phyloP scores from a whole-genome alignment of 1,284 basidiomycete genomes.

The Pyrrhoderma noxium region DNA sequence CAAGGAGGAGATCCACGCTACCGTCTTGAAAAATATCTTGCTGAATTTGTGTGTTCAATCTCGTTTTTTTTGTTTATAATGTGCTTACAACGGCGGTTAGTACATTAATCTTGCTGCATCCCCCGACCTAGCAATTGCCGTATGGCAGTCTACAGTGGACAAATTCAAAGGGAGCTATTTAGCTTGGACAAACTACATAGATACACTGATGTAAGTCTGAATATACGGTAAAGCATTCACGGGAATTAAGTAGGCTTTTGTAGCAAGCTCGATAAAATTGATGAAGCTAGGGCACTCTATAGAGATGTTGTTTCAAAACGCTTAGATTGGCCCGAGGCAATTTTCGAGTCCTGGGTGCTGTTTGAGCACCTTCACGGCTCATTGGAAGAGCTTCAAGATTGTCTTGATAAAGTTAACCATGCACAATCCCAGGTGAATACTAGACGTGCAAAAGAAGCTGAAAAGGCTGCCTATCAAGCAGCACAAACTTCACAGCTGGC shows the following conservation, averaged over 20 bases:
- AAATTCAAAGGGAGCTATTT: slow-evolving; percentile 64
- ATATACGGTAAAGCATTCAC: too few relatives aligned
- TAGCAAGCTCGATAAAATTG: slow-evolving; percentile 52
- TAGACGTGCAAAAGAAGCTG: slow-evolving; percentile 64
- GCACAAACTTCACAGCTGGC: slow-evolving; percentile 45
- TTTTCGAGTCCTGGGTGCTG: slow-evolving; percentile 81
- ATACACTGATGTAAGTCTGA: slow-evolving; percentile 60
- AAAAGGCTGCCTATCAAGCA: slow-evolving; percentile 45
- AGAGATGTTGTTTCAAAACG: slow-evolving; percentile 56
- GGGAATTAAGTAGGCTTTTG: neutral
- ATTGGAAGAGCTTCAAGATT: slow-evolving; percentile 60
- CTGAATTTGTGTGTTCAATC: slow-evolving; percentile 53
- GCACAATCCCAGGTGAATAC: slow-evolving; percentile 56
- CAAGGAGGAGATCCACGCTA: slow-evolving; percentile 49
- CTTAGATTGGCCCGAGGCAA: slow-evolving; percentile 87
- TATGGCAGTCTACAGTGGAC: slow-evolving; percentile 59
- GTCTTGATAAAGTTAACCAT: slow-evolving; percentile 60
- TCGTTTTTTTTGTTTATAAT: slow-evolving; percentile 1
- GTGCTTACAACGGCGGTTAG: slow-evolving; percentile 22
- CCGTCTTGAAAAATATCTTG: slow-evolving; percentile 75
- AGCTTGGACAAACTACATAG: slow-evolving; percentile 63
- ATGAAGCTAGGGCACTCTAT: slow-evolving; percentile 61
- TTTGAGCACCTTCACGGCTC: slow-evolving; percentile 85
- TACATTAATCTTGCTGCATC: slow-evolving; percentile 44
- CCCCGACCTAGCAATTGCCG: slow-evolving; percentile 43